Percentiles rank a stretch among this genome's conserved stretches.
These are phyloP conservation scores for Telopea speciosissima DNA, from an alignment of 177 flowering plant species.

Conservation along the genomic window DNA sequence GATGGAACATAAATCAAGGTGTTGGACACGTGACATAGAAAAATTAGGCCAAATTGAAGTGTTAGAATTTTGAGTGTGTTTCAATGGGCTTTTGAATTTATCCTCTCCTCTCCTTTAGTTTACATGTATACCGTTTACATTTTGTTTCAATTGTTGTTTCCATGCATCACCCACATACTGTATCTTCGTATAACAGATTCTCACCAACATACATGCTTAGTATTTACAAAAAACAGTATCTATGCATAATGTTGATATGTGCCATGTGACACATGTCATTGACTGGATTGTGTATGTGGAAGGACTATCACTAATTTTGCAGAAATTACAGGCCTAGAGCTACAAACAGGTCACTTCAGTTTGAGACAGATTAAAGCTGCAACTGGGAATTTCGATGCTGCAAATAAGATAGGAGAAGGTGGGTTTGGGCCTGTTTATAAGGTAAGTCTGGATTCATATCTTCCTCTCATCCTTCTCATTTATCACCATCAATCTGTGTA, in stretches of 20 bases:
- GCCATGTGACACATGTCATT: neutral
- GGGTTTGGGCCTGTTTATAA: constrained; percentile 93
- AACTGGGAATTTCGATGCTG: constrained; percentile 62
- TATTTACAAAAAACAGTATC: too few relatives aligned
- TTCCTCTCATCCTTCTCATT: neutral
- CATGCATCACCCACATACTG: neutral
- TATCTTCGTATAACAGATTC: neutral
- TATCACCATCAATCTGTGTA: too few relatives aligned
- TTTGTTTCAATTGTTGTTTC: too few relatives aligned
- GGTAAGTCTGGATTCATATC: constrained; percentile 29
- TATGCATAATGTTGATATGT: neutral
- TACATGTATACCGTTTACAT: neutral
- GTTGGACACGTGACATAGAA: neutral
- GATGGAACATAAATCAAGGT: too few relatives aligned
- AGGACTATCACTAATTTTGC: constrained; percentile 7
- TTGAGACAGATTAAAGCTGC: constrained; percentile 79
- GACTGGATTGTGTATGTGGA: neutral
- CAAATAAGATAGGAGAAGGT: constrained; percentile 92
- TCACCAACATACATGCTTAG: neutral
- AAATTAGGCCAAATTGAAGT: neutral
- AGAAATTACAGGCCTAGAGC: constrained; percentile 70
- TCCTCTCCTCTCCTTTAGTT: neutral
- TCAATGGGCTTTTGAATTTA: too few relatives aligned
- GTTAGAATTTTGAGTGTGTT: neutral
- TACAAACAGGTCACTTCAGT: constrained; percentile 64